A percentile compares a stretch with the other conserved stretches of the same genome.
phyloP scores from a whole-genome alignment of 176 grass and related monocot species.

The Lolium rigidum region DNA sequence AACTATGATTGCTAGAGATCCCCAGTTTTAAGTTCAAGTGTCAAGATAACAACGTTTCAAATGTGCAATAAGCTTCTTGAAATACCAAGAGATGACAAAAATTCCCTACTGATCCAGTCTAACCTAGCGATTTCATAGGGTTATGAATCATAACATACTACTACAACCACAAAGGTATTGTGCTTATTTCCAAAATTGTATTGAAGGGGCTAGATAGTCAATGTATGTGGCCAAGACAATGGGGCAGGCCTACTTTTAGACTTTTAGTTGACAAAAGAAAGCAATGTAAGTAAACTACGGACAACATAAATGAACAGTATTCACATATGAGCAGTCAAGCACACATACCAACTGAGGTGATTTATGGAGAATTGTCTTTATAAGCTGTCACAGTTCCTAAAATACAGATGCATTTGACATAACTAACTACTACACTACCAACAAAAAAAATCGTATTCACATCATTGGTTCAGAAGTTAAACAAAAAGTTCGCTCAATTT shows the following conservation, averaged over 20 bases:
- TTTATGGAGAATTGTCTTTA: background rate
- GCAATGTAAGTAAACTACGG: background rate
- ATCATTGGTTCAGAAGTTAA: background rate
- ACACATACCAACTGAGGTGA: background rate
- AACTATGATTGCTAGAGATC: background rate
- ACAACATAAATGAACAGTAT: conserved; percentile 8
- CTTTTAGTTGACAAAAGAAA: background rate
- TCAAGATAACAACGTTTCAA: background rate
- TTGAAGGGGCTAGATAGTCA: too few species aligned
- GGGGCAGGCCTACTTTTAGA: conserved; percentile 7
- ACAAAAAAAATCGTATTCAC: background rate
- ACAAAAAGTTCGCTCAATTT: conserved; percentile 32
- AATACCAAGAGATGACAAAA: background rate
- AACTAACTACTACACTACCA: conserved; percentile 4
- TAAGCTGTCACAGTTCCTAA: conserved; percentile 10
- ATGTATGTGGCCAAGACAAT: background rate
- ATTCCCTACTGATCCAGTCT: background rate
- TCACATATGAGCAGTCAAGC: conserved; percentile 13
- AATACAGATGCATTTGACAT: background rate
- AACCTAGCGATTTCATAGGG: background rate
- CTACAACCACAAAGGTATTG: background rate
- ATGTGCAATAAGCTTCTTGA: conserved; percentile 4
- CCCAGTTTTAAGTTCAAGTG: background rate
- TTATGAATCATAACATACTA: conserved; percentile 7
- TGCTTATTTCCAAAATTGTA: background rate